These are phyloP conservation scores for Coemansia brasiliensis DNA, from an alignment of 192 early-diverging fungal species.

Conservation along the genomic window DNA sequence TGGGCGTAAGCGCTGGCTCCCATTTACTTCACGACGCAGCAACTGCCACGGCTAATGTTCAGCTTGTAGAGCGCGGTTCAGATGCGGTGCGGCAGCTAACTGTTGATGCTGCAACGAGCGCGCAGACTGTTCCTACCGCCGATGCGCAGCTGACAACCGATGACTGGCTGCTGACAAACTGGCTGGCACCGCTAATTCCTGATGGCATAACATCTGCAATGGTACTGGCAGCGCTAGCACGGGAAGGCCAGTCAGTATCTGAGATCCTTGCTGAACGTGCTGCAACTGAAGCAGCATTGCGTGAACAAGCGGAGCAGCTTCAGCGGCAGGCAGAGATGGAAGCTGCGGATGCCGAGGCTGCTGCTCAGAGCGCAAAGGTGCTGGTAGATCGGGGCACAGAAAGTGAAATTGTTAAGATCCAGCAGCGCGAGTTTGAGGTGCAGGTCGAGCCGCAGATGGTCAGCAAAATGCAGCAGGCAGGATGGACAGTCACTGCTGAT, in stretches of 20 bases:
- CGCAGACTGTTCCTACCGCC: slow-evolving; percentile 5
- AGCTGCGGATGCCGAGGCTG: slow-evolving; percentile 6
- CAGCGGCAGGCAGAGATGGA: not conserved
- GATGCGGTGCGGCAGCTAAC: slow-evolving; percentile 16
- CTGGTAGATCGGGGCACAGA: slow-evolving; percentile 28
- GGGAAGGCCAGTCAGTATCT: slow-evolving; percentile 37
- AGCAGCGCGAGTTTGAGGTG: slow-evolving; percentile 21
- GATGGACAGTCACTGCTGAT: slow-evolving; percentile 9
- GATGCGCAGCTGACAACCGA: slow-evolving; percentile 26
- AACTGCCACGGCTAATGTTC: slow-evolving; percentile 15
- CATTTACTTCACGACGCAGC: slow-evolving; percentile 13
- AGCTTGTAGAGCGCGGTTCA: slow-evolving; percentile 22
- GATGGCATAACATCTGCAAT: slow-evolving; percentile 21
- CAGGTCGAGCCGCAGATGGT: slow-evolving; percentile 28
- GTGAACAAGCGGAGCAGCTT: slow-evolving; percentile 21
- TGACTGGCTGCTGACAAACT: slow-evolving; percentile 21
- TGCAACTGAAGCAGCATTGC: slow-evolving; percentile 28
- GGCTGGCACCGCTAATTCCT: slow-evolving; percentile 47
- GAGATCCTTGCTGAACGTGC: slow-evolving; percentile 33
- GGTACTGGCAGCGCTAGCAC: slow-evolving; percentile 32
- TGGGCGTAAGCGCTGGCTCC: slow-evolving; percentile 15
- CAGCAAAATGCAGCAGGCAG: slow-evolving; percentile 22
- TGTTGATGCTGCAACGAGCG: slow-evolving; percentile 1
- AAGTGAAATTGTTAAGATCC: slow-evolving; percentile 7
- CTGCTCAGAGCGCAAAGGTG: slow-evolving; percentile 23